Conservation (phyloP, 148 eudicot genomes). For the Rheum nobile region DNA sequence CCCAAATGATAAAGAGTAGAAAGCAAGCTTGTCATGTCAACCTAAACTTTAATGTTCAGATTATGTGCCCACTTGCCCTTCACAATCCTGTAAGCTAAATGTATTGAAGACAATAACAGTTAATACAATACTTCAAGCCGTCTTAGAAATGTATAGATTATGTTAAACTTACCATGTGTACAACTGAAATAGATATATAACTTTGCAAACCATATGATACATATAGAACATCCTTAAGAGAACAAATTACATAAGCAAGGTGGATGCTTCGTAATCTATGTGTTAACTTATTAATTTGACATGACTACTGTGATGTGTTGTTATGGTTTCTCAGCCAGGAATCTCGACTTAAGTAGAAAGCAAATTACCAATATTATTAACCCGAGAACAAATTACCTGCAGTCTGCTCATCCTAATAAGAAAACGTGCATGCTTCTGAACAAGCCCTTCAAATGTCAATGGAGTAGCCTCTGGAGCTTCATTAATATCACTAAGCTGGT, state of each 20-base stretch:
- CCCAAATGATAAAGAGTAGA: background rate
- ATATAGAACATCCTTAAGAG: background rate
- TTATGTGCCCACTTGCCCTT: background rate
- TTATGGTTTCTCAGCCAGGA: background rate
- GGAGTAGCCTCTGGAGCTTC: conserved; percentile 71
- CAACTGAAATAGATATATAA: background rate
- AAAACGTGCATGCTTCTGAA: conserved; percentile 67
- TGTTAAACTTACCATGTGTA: background rate
- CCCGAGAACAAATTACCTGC: conserved; percentile 33
- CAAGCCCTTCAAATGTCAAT: conserved; percentile 67
- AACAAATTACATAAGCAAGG: background rate
- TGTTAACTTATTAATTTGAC: background rate
- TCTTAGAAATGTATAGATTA: background rate
- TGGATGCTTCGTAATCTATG: background rate
- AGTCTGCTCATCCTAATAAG: conserved; percentile 73
- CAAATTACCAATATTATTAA: background rate
- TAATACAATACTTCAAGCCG: background rate
- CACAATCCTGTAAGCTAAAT: background rate
- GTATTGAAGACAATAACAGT: background rate
- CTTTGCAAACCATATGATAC: background rate
- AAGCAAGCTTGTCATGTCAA: background rate
- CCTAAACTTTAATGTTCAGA: background rate
- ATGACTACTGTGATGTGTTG: background rate
- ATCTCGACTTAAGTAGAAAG: background rate
- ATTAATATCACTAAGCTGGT: conserved; percentile 43